Evolutionary conservation across 495 filamentous ascomycete genomes (phyloP), one percentile per base, ranked within the genome.

Genomic region (Penicillium riverlandense): DNA sequence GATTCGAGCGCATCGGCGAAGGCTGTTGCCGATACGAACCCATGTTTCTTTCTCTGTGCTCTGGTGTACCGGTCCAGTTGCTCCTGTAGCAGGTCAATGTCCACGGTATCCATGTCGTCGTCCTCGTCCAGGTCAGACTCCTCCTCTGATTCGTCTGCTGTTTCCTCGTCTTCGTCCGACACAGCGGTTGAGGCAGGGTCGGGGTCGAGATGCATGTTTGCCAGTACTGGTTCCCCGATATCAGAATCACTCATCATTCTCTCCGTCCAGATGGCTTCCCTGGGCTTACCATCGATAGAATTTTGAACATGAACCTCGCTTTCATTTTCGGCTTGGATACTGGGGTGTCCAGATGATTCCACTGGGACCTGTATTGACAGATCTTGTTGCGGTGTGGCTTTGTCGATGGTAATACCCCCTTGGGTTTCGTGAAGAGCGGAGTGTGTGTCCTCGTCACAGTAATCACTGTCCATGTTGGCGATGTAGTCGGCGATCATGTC

Each of bases 401-500:
- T 40, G 35, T 38, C 29, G 13, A 53, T 44, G 8, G 37, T 53
- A 30, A 47, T 56, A 3, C 47, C 53, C 6, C 37, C 44, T 36
- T 49, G 41, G 11, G 14, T 3, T 10, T 52, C 46, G 6, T 35
- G 8, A 9, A 46, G 37, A 22, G 44, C 27, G 16, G 43, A 39
- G 2, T 33, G 43, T n/a, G 29, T 34, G 28, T 44, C 11, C 15
- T 59, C 55, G 27, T 67, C 56, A 22, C 56, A 53, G 30, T 67
- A 59, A 8, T 66, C 55, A 6, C 52, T 47, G 28, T 66, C 59
- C 12, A 90, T 79, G 55, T 94, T 90, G 44, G 76, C 78, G 42
- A 90, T 83, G 50, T 94, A 92, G 54, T 95, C 89, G 2, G 76
- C 77, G 14, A 86, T 37, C 4, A 80, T 68, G 0, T 74, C 82